These are phyloP conservation scores for Plantago major DNA, from an alignment of 257 asterid species.

Conservation along the genomic window DNA sequence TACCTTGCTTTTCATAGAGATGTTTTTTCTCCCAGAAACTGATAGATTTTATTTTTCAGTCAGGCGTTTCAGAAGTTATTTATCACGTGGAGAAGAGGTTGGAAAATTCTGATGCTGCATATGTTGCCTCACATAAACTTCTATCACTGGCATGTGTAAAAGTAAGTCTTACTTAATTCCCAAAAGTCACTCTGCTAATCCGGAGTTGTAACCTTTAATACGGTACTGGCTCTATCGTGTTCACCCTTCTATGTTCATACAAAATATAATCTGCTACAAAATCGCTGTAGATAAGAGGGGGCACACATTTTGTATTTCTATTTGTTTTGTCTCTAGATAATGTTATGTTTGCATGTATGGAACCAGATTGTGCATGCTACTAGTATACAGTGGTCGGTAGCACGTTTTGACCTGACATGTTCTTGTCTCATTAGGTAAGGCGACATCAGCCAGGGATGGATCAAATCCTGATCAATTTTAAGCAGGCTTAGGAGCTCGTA, in stretches of 20 bases:
- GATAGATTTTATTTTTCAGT: constrained; percentile 39
- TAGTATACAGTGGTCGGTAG: neutral
- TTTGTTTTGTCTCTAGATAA: neutral
- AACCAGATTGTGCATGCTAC: neutral
- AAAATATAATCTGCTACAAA: too few relatives aligned
- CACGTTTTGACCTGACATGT: constrained; percentile 10
- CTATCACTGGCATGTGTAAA: constrained; percentile 75
- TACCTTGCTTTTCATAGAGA: neutral
- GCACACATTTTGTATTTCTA: neutral
- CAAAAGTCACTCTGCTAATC: too few relatives aligned
- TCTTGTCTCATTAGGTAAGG: constrained; percentile 49
- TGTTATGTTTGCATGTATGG: neutral
- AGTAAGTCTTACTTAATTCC: constrained; percentile 45
- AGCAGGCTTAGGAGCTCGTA: constrained; percentile 38
- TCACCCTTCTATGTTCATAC: too few relatives aligned
- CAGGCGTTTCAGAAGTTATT: constrained; percentile 88
- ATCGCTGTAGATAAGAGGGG: too few relatives aligned
- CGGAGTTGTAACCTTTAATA: too few relatives aligned
- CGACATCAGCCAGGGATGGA: constrained; percentile 77
- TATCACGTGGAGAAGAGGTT: constrained; percentile 75
- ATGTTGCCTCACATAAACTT: constrained; percentile 80
- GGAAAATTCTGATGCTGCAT: constrained; percentile 52
- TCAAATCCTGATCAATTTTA: constrained; percentile 53
- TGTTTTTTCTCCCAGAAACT: constrained; percentile 10
- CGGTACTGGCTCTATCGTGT: too few relatives aligned